phyloP scores from a whole-genome alignment of 2,329 filamentous ascomycete genomes.

The Diaporthe citriasiana region DNA sequence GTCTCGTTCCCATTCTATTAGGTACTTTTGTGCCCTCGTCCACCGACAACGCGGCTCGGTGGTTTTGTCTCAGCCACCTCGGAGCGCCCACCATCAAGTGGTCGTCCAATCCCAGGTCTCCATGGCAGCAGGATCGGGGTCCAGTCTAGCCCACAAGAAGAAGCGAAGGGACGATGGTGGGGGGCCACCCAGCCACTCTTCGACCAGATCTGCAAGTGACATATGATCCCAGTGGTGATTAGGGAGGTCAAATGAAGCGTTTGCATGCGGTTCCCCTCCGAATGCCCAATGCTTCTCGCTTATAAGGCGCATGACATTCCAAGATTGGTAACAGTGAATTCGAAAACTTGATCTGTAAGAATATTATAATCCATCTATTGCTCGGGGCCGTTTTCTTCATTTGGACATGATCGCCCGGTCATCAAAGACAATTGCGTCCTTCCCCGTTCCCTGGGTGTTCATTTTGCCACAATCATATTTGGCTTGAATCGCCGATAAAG shows the following conservation, averaged over 20 bases:
- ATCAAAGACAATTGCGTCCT: conserved; percentile 4
- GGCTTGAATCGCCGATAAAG: conserved; percentile 4
- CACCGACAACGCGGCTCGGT: conserved; percentile 10
- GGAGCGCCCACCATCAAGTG: neutral
- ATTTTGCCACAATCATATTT: conserved; percentile 3
- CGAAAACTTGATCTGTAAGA: neutral
- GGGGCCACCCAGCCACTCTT: neutral
- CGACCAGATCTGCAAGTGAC: conserved; percentile 1
- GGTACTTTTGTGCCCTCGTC: neutral
- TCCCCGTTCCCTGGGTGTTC: neutral
- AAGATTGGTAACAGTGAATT: neutral
- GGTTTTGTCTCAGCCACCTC: conserved; percentile 5
- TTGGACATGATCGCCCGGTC: neutral
- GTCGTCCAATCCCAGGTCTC: neutral
- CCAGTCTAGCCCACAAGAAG: neutral
- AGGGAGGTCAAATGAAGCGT: neutral
- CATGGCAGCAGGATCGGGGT: neutral
- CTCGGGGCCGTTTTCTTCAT: neutral
- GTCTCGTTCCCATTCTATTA: neutral
- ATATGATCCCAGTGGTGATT: neutral
- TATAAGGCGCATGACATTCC: neutral
- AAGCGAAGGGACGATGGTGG: conserved; percentile 20
- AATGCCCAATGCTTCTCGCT: neutral
- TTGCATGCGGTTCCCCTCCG: neutral
- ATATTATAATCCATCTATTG: neutral